Evolutionary conservation across 306 rosid species (phyloP).

Genomic region (Cucumis melo): DNA sequence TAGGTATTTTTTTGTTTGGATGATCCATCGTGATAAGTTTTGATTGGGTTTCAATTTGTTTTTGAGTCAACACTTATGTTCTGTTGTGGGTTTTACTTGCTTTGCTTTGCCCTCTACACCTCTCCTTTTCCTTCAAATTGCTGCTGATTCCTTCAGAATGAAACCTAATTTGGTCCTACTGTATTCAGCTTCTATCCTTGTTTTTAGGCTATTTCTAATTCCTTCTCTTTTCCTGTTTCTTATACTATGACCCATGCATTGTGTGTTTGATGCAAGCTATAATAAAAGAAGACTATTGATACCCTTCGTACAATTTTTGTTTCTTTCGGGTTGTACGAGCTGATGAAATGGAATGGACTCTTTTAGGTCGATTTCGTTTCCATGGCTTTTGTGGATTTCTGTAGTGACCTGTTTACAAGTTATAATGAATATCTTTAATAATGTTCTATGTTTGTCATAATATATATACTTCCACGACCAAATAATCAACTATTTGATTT

Average conservation of each 20-base stretch:
- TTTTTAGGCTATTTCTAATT: neutral
- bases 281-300: neutral
- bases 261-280: neutral
- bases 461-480: neutral
- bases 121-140: neutral
- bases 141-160: neutral
- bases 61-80: neutral
- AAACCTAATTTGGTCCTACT: neutral
- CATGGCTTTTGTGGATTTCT: neutral
- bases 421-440: neutral
- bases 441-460: neutral
- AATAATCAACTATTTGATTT: neutral
- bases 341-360: neutral
- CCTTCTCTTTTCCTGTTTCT: neutral
- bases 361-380: neutral
- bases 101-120: neutral
- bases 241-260: neutral
- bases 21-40: neutral
- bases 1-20: constrained; percentile 9
- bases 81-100: neutral
- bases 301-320: neutral
- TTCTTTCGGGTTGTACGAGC: neutral
- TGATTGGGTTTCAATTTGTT: neutral
- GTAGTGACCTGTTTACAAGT: neutral
- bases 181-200: neutral